Base-by-base conservation (phyloP, 768 basidiomycete genomes). In the Suillus ampliporus region DNA sequence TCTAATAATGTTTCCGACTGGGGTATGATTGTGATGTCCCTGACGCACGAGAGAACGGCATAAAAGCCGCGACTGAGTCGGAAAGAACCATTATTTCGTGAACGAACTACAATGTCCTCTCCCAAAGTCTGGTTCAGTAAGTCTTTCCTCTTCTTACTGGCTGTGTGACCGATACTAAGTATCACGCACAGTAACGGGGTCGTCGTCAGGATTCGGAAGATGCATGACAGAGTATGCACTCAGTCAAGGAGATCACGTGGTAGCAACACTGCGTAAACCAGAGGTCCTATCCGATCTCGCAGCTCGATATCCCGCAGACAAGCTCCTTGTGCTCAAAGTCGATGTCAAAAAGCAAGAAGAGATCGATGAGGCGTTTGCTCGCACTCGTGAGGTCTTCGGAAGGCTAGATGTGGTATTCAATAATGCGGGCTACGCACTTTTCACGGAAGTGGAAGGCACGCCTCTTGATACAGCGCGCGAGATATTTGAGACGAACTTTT, bases 331-430 rank as follows among this genome's bases (percentile, higher is more conserved):
- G 50, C 64, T 81, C 63, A 68, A 71, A 54, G 68, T 83, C 47
- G 81, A 83, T 62, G 80, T 83, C 35, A 74, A 74, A 13, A 65
- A 61, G 4, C 65, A 57, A 3, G 54, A 64, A 5, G 73, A 80
- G 0, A 75, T 83, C 54, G 46, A 50, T 9, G 64, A 65, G 1
- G 80, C 76, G 0, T 83, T 83, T 59, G 54, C 63, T 0, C 60
- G 62, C 10, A 72, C 76, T 0, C 69, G 71, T 41, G 67, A 71
- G 13, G 63, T 64, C 7, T 82, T 82, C 67, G 78, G 78, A 3
- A 64, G 77, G 15, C 69, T 82, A 34, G 81, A 82, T 61, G 77
- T 82, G 53, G 80, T 83, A 5, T 77, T 78, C 69, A 80, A 76
- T 69, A 84, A 83, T 64, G 81, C 82, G 60, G 71, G 65, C 41